Evolutionary conservation across 495 filamentous ascomycete genomes (phyloP).

Genomic region (Hypoxylon fragiforme): DNA sequence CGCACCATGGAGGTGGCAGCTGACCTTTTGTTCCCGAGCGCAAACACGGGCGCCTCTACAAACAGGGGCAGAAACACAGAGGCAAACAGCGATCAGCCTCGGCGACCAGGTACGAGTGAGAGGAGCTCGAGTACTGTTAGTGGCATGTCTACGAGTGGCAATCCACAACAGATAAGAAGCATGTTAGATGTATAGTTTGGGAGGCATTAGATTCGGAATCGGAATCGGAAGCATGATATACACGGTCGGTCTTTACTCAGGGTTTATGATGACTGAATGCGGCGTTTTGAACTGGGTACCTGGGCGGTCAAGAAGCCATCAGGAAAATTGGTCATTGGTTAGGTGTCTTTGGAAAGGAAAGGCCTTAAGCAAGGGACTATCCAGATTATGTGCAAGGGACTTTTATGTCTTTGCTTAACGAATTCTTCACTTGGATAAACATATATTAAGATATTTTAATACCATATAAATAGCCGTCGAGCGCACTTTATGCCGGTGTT

Average conservation of each 20-base stretch:
- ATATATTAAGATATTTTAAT: no score
- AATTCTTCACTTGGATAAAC: no score
- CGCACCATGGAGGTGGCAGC: slow-evolving; percentile 41
- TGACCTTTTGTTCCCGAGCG: slow-evolving; percentile 42
- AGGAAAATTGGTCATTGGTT: background rate
- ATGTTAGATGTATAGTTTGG: slow-evolving; percentile 59
- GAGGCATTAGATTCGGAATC: background rate
- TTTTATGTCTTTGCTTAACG: background rate
- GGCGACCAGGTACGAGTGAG: slow-evolving; percentile 20
- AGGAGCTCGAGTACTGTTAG: slow-evolving; percentile 43
- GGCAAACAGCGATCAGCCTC: slow-evolving; percentile 4
- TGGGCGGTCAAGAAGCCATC: slow-evolving; percentile 6
- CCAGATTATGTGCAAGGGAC: background rate
- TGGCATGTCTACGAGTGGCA: slow-evolving; percentile 37
- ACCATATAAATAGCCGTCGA: no score
- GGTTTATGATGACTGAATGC: slow-evolving; percentile 17
- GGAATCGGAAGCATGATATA: background rate
- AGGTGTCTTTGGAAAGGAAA: slow-evolving; percentile 3
- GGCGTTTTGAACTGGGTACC: slow-evolving; percentile 13
- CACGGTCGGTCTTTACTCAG: slow-evolving; percentile 13
- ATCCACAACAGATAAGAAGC: slow-evolving; percentile 56
- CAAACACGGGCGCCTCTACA: slow-evolving; percentile 31
- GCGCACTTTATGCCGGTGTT: no score
- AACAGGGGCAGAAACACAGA: slow-evolving; percentile 32
- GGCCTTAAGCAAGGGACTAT: background rate